A percentile compares a stretch with the other conserved stretches of the same genome.
Evolutionary conservation across 352 stramenopile species (phyloP).

Genomic region (Pythium volutum): DNA sequence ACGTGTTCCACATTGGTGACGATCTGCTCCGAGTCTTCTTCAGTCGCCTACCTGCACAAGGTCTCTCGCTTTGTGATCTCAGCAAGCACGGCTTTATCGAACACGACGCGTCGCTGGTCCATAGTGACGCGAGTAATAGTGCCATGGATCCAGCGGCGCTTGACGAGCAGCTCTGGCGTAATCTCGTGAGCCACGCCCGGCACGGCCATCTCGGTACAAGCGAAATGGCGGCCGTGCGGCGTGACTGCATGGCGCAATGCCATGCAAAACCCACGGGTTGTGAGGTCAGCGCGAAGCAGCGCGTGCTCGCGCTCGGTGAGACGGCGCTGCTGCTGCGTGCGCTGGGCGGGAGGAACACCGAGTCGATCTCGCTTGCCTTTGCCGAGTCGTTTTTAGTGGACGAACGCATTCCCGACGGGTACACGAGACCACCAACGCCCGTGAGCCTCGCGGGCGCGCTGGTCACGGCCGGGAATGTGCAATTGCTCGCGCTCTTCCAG

Average conservation of each 20-base stretch:
- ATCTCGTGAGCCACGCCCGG: slow-evolving; percentile 21
- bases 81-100: slow-evolving; percentile 19
- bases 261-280: slow-evolving; percentile 9
- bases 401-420: slow-evolving; percentile 22
- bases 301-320: slow-evolving; percentile 5
- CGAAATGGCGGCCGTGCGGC: slow-evolving; percentile 9
- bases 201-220: slow-evolving; percentile 4
- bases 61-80: slow-evolving; percentile 32
- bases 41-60: neutral
- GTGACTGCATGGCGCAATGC: slow-evolving; percentile 4
- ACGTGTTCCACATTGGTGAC: slow-evolving; percentile 24
- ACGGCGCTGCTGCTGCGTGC: slow-evolving; percentile 5
- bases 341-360: slow-evolving; percentile 12
- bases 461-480: slow-evolving; percentile 7
- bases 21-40: slow-evolving; percentile 10
- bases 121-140: slow-evolving; percentile 30
- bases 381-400: slow-evolving; percentile 26
- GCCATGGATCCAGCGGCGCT: slow-evolving; percentile 25
- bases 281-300: slow-evolving; percentile 5
- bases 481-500: slow-evolving; percentile 13
- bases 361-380: slow-evolving; percentile 13
- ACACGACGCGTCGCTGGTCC: slow-evolving; percentile 40
- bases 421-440: neutral
- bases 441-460: neutral
- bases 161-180: slow-evolving; percentile 14